Percentiles rank a stretch among this genome's conserved stretches.
Evolutionary conservation across 768 basidiomycete genomes (phyloP).

Genomic region (Mrakia gelida): DNA sequence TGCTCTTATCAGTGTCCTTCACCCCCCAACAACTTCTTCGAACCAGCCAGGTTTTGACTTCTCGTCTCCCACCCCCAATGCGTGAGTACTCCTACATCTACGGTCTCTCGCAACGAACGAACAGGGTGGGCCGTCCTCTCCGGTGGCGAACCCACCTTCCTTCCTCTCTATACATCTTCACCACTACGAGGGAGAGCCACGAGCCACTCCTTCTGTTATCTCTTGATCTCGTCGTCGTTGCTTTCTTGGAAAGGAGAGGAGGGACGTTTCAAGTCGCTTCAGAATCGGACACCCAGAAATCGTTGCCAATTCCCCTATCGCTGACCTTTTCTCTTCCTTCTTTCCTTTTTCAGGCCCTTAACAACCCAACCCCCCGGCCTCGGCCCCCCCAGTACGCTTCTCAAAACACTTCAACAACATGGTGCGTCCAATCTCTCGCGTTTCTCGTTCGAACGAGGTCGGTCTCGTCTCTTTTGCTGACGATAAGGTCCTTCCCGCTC

Average conservation of each 20-base stretch:
- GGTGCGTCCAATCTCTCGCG: background rate
- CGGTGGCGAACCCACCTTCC: background rate
- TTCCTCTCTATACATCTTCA: background rate
- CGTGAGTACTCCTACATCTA: background rate
- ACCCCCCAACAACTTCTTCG: background rate
- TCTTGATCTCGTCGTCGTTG: background rate
- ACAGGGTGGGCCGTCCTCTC: background rate
- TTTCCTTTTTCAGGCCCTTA: constrained; percentile 8
- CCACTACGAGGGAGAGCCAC: background rate
- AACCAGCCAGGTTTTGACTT: constrained; percentile 9
- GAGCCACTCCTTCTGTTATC: background rate
- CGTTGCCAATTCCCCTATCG: background rate
- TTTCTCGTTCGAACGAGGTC: background rate
- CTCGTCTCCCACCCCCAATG: background rate
- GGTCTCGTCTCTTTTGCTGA: background rate
- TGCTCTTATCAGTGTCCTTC: background rate
- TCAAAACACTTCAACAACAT: constrained; percentile 17
- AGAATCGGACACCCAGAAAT: background rate
- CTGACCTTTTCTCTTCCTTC: constrained; percentile 7
- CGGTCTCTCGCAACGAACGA: background rate
- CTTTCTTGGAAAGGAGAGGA: background rate
- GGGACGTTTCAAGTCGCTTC: background rate
- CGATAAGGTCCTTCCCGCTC: background rate
- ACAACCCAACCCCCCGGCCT: constrained; percentile 14
- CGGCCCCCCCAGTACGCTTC: constrained; percentile 12